Conservation (phyloP, 108 stramenopile species). For the Nitzschia sp. region DNA sequence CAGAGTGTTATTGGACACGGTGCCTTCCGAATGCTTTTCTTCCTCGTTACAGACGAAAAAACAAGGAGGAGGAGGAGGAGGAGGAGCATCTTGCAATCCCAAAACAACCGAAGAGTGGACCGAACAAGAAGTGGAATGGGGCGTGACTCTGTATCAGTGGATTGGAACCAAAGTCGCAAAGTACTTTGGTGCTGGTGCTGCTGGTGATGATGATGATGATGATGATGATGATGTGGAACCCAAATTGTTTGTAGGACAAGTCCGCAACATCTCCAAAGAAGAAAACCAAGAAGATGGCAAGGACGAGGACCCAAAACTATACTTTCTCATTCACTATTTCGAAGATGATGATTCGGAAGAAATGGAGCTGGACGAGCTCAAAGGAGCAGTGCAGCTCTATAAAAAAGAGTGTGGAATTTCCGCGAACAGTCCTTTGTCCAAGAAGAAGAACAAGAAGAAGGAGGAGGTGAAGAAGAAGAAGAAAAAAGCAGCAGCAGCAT, state of each 20-base stretch:
- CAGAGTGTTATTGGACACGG: not conserved
- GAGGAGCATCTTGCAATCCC: no score
- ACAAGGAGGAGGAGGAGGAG: no score
- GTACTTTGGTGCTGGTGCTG: not conserved
- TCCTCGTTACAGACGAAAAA: not conserved
- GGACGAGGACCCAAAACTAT: not conserved
- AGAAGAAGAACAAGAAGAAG: no score
- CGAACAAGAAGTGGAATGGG: conserved; percentile 21
- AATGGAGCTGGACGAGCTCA: not conserved
- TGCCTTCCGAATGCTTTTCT: not conserved
- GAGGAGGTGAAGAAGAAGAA: not conserved
- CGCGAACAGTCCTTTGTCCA: not conserved
- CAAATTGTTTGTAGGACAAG: conserved; percentile 5
- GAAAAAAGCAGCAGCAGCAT: not conserved
- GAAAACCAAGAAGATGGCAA: not conserved
- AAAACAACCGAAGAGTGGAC: conserved; percentile 7
- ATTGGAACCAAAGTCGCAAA: conserved; percentile 20
- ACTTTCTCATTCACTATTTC: conserved; percentile 7
- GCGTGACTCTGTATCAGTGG: conserved; percentile 1
- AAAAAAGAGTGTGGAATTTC: not conserved
- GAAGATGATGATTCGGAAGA: conserved; percentile 30
- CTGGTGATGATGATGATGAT: conserved; percentile 12
- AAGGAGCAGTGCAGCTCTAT: not conserved
- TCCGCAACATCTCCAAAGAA: conserved; percentile 1
- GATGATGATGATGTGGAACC: not conserved